phyloP scores from a whole-genome alignment of 2,329 filamentous ascomycete genomes.

The Alternaria sp. region DNA sequence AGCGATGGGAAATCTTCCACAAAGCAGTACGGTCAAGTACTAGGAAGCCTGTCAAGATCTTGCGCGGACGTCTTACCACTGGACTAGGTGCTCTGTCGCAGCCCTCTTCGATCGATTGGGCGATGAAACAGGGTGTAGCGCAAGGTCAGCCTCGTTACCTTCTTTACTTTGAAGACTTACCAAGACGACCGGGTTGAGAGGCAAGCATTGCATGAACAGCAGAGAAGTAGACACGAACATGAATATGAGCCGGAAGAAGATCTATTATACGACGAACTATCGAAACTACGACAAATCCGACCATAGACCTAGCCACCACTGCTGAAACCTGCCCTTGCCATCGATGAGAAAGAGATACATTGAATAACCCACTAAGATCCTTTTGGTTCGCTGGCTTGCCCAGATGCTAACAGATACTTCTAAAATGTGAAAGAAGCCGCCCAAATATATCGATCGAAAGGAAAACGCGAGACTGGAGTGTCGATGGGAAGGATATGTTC shows the following conservation, averaged over 20 bases:
- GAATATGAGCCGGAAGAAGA: conserved; percentile 15
- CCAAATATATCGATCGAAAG: conserved; percentile 15
- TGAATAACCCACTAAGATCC: conserved; percentile 35
- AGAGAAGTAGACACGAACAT: neutral
- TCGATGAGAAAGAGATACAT: conserved; percentile 35
- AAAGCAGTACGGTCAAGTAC: neutral
- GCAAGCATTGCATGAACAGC: neutral
- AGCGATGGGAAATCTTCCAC: neutral
- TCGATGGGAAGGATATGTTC: conserved; percentile 30
- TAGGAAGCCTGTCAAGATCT: neutral
- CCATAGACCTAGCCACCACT: conserved; percentile 26
- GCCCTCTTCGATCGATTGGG: neutral
- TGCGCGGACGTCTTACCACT: neutral
- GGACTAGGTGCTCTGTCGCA: neutral
- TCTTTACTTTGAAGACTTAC: neutral
- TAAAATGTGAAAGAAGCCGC: conserved; percentile 31
- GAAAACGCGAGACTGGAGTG: conserved; percentile 14
- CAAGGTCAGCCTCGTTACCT: neutral
- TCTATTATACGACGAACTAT: conserved; percentile 36
- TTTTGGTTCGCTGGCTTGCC: conserved; percentile 16
- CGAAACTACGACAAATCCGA: conserved; percentile 34
- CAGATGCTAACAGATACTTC: conserved; percentile 39
- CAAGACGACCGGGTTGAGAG: neutral
- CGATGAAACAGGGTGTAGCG: neutral
- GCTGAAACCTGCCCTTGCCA: conserved; percentile 30